Evolutionary conservation across 2,329 filamentous ascomycete genomes (phyloP).

Genomic region (Fusarium oligoseptatum): DNA sequence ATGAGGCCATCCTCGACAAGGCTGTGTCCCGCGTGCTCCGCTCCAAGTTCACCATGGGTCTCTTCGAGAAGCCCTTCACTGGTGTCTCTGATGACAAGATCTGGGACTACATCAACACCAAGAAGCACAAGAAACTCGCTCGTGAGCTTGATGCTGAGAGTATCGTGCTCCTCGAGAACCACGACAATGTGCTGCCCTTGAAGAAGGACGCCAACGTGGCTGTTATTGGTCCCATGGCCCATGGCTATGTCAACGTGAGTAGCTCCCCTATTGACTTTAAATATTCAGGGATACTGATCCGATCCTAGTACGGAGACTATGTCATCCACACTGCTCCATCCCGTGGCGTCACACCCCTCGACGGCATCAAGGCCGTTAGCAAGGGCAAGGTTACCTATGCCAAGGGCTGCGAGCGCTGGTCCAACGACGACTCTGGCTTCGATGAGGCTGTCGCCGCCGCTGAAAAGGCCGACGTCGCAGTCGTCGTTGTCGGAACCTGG

Average conservation of each 20-base stretch:
- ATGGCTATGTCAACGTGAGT: conserved; percentile 76
- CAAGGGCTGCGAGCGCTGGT: conserved; percentile 80
- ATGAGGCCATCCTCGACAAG: conserved; percentile 70
- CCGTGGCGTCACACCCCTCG: conserved; percentile 76
- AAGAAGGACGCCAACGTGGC: conserved; percentile 76
- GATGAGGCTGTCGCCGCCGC: conserved; percentile 75
- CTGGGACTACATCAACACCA: conserved; percentile 71
- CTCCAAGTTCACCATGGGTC: conserved; percentile 76
- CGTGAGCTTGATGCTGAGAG: conserved; percentile 74
- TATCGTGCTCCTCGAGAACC: conserved; percentile 72
- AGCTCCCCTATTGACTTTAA: too few relatives aligned
- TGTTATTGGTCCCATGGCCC: conserved; percentile 81
- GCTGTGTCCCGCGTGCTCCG: conserved; percentile 75
- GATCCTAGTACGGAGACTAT: conserved; percentile 75
- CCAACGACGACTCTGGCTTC: conserved; percentile 76
- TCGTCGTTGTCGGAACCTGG: conserved; percentile 83
- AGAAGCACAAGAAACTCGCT: conserved; percentile 69
- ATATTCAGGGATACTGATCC: conserved; percentile 18
- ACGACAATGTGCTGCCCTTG: conserved; percentile 65
- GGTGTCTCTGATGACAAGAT: conserved; percentile 69
- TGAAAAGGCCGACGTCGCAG: conserved; percentile 75
- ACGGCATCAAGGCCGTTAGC: conserved; percentile 74
- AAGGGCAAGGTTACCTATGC: conserved; percentile 74
- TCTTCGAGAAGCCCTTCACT: conserved; percentile 78
- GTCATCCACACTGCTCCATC: conserved; percentile 75